Evolutionary conservation across 371 early-diverging fungal genomes (phyloP).

Genomic region (Actinomortierella ambigua): DNA sequence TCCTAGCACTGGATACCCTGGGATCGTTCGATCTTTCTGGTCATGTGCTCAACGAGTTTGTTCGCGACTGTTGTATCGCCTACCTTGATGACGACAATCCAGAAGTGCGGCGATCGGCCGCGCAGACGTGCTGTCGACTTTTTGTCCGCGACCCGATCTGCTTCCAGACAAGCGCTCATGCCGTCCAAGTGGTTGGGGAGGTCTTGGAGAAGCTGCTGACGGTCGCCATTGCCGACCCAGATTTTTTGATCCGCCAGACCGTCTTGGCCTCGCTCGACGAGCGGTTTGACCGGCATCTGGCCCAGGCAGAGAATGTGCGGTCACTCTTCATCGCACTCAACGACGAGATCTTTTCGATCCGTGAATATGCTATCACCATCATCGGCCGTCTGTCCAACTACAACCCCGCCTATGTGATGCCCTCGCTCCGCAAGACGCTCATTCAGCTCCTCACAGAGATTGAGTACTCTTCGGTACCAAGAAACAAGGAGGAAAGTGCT

Average conservation of each 20-base stretch:
- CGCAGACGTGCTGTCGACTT: conserved; percentile 87
- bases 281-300: conserved; percentile 88
- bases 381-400: conserved; percentile 87
- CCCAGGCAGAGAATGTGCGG: conserved; percentile 91
- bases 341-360: conserved; percentile 92
- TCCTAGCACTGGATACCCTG: conserved; percentile 87
- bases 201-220: conserved; percentile 87
- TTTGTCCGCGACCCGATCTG: conserved; percentile 78
- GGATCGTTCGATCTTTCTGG: conserved; percentile 88
- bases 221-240: conserved; percentile 92
- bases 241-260: conserved; percentile 79
- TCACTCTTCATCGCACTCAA: conserved; percentile 90
- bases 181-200: conserved; percentile 88
- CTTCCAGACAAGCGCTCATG: conserved; percentile 81
- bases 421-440: conserved; percentile 85
- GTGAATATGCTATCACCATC: conserved; percentile 83
- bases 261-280: conserved; percentile 82
- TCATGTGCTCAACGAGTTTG: conserved; percentile 89
- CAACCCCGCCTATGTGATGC: conserved; percentile 95
- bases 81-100: conserved; percentile 88
- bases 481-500: conserved; percentile 92
- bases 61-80: conserved; percentile 83
- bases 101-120: conserved; percentile 87
- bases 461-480: conserved; percentile 83
- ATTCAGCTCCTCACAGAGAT: conserved; percentile 92